Conservation (phyloP, 345 rosid genomes). For the Anastatica hierochuntica region DNA sequence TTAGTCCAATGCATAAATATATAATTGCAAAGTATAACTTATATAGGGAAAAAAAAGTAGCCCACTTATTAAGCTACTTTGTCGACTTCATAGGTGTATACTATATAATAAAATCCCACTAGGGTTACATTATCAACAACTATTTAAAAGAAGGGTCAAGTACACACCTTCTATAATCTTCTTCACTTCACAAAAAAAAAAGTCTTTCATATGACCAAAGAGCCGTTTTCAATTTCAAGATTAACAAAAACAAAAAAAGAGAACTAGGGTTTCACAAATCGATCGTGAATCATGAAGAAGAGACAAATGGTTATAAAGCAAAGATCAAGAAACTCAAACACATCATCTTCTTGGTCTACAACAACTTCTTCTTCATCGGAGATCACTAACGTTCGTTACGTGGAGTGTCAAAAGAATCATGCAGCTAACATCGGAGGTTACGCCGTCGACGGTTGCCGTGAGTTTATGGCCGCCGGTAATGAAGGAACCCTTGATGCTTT, state of each 20-base stretch:
- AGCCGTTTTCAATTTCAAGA: constrained; percentile 3
- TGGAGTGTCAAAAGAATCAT: constrained; percentile 74
- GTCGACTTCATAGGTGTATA: no score
- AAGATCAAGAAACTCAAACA: constrained; percentile 26
- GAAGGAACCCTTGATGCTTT: constrained; percentile 39
- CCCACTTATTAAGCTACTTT: constrained; percentile 6
- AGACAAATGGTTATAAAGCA: constrained; percentile 37
- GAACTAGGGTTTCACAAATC: constrained; percentile 26
- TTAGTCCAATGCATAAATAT: neutral
- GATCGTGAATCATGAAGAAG: constrained; percentile 39
- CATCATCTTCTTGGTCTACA: constrained; percentile 21
- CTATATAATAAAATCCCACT: neutral
- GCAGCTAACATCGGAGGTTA: constrained; percentile 70
- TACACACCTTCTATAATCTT: neutral
- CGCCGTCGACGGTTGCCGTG: constrained; percentile 75
- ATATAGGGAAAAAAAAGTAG: neutral
- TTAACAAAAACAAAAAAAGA: neutral
- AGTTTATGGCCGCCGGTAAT: constrained; percentile 55
- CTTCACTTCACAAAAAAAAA: constrained; percentile 8
- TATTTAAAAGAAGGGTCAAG: constrained; percentile 11
- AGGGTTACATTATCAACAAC: constrained; percentile 14
- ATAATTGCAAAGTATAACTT: neutral
- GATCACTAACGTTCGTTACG: constrained; percentile 31
- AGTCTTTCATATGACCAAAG: constrained; percentile 20
- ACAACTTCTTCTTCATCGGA: constrained; percentile 36